Evolutionary conservation across 2,329 filamentous ascomycete species (phyloP), one percentile per base, ranked within the genome.

Genomic region (Aureobasidium lini): DNA sequence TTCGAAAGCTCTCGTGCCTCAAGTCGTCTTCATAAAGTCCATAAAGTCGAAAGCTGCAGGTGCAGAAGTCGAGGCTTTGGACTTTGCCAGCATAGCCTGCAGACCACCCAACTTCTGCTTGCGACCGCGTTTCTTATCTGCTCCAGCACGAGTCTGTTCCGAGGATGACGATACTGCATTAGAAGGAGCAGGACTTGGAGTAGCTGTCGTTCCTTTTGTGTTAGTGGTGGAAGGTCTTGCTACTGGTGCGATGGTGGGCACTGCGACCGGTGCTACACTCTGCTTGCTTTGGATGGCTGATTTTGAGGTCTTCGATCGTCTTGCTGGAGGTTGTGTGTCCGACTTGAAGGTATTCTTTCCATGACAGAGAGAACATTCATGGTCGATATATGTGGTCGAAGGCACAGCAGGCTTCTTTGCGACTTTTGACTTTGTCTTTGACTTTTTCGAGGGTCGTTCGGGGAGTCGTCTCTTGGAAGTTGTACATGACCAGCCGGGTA

Each of bases 91-190:
- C 60, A 82, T 71, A 37, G 80, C 79, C 64, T 81, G 78, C 10
- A 84, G 68, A 4, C 79, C 79, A 31, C 78, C 77, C 58, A 78
- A 74, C 63, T 82, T 84, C 29, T 81, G 72, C 59, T 78, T 72
- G 65, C 81, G 83, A 28, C 79, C 79, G 64, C 81, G 72, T 65
- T 81, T 81, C 68, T 82, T 82, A 37, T 37, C 46, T 31, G 29
- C 16, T 34, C 8, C 53, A 15, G 10, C 43, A 32, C 42, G 42
- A 5, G 34, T 11, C 28, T 56, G 43, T 31, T 47, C 42, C 9
- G 52, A 39, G 8, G 46, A 31, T 9, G 52, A 57, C 10, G 59
- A 32, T 3, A 28, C n/a, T 16, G 42, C 44, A 9, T 36, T 28
- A 36, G 50, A 42, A 34, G 56, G 36, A 16, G 16, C 56, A 42